Percentiles rank a stretch among this genome's conserved stretches.
Evolutionary conservation across 352 stramenopile genomes (phyloP).

Genomic region (Pilasporangium apinafurcum): DNA sequence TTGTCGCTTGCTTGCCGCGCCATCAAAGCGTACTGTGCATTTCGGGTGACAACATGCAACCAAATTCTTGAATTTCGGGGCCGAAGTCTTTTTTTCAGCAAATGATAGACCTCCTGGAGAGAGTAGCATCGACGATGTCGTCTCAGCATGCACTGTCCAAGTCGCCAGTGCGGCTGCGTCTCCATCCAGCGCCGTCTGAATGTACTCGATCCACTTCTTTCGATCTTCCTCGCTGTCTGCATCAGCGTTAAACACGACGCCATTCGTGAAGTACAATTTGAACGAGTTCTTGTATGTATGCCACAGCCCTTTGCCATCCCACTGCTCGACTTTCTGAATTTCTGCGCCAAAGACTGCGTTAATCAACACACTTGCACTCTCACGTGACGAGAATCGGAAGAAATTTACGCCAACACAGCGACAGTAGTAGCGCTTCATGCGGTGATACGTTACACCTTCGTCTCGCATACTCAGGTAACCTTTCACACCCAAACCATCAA

Average conservation of each 20-base stretch:
- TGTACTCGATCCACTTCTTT: slow-evolving; percentile 69
- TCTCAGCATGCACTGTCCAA: slow-evolving; percentile 26
- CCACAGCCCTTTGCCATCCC: slow-evolving; percentile 78
- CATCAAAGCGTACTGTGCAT: slow-evolving; percentile 69
- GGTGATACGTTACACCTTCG: slow-evolving; percentile 77
- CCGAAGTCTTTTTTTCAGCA: slow-evolving; percentile 41
- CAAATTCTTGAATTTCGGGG: slow-evolving; percentile 71
- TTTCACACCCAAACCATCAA: slow-evolving; percentile 65
- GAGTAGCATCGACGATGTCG: slow-evolving; percentile 34
- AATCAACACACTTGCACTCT: slow-evolving; percentile 48
- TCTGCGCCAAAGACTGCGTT: slow-evolving; percentile 64
- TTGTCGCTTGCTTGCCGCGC: slow-evolving; percentile 56
- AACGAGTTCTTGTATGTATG: slow-evolving; percentile 84
- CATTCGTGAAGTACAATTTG: slow-evolving; percentile 72
- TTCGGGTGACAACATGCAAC: slow-evolving; percentile 49
- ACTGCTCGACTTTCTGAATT: slow-evolving; percentile 70
- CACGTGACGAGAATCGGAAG: slow-evolving; percentile 60
- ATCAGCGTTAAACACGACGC: slow-evolving; percentile 71
- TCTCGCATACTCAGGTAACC: slow-evolving; percentile 78
- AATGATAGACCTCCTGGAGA: slow-evolving; percentile 55
- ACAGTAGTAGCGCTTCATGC: slow-evolving; percentile 84
- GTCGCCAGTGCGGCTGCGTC: slow-evolving; percentile 20
- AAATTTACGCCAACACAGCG: slow-evolving; percentile 78
- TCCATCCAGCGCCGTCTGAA: slow-evolving; percentile 51
- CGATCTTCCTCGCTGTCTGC: slow-evolving; percentile 80